Base-by-base conservation (phyloP, 305 asterid genomes). In the Fraxinus latifolia region DNA sequence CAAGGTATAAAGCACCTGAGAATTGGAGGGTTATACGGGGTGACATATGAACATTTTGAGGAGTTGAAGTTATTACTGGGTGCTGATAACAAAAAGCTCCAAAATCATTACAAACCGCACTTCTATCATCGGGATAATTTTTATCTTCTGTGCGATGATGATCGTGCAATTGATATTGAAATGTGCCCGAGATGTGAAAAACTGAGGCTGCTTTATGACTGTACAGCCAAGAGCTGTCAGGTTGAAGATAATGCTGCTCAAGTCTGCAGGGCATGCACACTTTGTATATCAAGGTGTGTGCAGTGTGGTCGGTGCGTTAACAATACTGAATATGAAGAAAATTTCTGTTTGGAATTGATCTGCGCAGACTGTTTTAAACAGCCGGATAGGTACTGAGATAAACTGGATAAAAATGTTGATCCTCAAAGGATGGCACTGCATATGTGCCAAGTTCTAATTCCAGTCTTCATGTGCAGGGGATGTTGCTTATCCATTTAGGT, bases 231-330 rank as follows among this genome's bases (percentile, higher is more conserved):
- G 82, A 87, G 87, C 42, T 95, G 99, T 80, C 92, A 78, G 82
- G 89, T 74, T 32, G 89, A 90, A 82, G 93, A 86, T 76, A 67
- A 74, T 0, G 60, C 83, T 8, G 39, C 87, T 71, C 84, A 85
- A 74, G 85, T 73, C 27, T 95, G 99, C 87, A 85, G 98, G 83
- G 99, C 89, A 0, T 95, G 99, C 79, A 80, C 85, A 1, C 77
- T 91, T 5, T 95, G 99, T 82, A 93, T 92, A 75, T 39, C 88
- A n/a, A 90, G 99, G 79, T 94, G 99, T 44, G 87, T 89, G 27
- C 84, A 89, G 12, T 95, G 99, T 84, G 99, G 99, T 9, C 87
- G 93, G 86, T 94, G 99, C 37, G 65, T 90, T 78, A 84, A 77
- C 50, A 87, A 91, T 78, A 88, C 82, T 11, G 97, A 87, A 74